phyloP scores from a whole-genome alignment of 2,329 filamentous ascomycete species.

The Pseudocercospora fijiensis region DNA sequence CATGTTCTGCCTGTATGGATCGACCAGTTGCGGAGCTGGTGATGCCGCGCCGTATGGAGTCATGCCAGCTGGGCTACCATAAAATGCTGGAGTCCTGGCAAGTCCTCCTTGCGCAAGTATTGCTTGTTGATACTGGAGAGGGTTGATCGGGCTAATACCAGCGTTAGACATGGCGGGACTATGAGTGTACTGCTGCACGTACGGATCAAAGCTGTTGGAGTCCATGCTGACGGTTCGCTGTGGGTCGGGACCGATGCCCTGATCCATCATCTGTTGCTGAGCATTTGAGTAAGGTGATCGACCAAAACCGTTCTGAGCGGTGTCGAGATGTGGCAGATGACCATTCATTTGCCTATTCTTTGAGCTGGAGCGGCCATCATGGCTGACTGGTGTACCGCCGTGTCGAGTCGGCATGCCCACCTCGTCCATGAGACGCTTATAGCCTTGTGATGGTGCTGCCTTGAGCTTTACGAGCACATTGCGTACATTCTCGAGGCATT shows the following conservation, averaged over 20 bases:
- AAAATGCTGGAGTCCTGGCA: conserved; percentile 35
- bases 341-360: conserved; percentile 37
- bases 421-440: conserved; percentile 98
- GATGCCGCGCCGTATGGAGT: conserved; percentile 30
- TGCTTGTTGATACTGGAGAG: conserved; percentile 59
- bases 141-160: conserved; percentile 39
- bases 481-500: conserved; percentile 90
- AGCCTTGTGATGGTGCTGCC: conserved; percentile 89
- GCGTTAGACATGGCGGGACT: conserved; percentile 40
- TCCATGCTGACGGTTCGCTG: conserved; percentile 52
- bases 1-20: conserved; percentile 44
- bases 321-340: conserved; percentile 38
- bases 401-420: conserved; percentile 72
- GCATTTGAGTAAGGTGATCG: conserved; percentile 40
- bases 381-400: conserved; percentile 40
- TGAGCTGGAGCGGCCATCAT: conserved; percentile 39
- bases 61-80: conserved; percentile 29
- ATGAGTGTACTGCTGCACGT: conserved; percentile 42
- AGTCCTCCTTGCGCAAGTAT: conserved; percentile 48
- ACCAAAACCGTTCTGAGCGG: conserved; percentile 34
- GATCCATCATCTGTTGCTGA: conserved; percentile 42
- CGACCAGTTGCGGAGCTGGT: conserved; percentile 38
- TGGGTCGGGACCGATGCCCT: conserved; percentile 38
- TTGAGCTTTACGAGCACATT: conserved; percentile 86
- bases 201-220: conserved; percentile 50